phyloP scores from a whole-genome alignment of 352 stramenopile species.

The Phytophthora agathidicida region DNA sequence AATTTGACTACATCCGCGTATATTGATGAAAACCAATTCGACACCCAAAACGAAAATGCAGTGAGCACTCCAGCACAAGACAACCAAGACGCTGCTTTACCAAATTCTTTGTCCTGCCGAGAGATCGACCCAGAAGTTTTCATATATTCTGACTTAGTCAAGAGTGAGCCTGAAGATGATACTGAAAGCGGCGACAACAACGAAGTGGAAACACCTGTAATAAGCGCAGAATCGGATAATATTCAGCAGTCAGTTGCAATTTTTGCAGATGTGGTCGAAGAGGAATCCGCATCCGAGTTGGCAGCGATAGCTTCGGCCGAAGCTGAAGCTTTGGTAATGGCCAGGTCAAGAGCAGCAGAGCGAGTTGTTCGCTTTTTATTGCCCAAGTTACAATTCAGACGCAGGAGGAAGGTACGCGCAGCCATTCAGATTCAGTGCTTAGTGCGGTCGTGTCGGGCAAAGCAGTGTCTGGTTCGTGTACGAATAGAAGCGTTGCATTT shows the following conservation, averaged over 20 bases:
- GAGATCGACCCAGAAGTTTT: neutral
- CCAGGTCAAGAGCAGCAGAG: slow-evolving; percentile 1
- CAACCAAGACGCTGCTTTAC: neutral
- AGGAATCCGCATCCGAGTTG: neutral
- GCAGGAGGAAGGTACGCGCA: neutral
- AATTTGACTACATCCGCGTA: neutral
- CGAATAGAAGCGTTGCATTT: slow-evolving; percentile 6
- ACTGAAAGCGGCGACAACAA: neutral
- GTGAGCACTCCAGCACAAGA: neutral
- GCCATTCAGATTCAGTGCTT: slow-evolving; percentile 24
- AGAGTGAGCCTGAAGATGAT: slow-evolving; percentile 6
- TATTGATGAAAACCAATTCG: neutral
- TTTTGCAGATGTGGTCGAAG: neutral
- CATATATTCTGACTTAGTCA: neutral
- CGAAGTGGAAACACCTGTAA: neutral
- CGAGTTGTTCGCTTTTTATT: slow-evolving; percentile 15
- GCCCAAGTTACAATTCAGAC: slow-evolving; percentile 11
- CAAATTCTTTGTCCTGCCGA: neutral
- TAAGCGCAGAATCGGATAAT: neutral
- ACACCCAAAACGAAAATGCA: neutral
- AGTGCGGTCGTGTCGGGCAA: slow-evolving; percentile 15
- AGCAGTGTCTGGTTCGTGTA: neutral
- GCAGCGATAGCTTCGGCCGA: neutral
- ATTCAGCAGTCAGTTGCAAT: neutral
- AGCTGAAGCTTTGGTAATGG: neutral